Evolutionary conservation across 2,329 filamentous ascomycete species (phyloP).

Genomic region (Alternaria gansuensis): DNA sequence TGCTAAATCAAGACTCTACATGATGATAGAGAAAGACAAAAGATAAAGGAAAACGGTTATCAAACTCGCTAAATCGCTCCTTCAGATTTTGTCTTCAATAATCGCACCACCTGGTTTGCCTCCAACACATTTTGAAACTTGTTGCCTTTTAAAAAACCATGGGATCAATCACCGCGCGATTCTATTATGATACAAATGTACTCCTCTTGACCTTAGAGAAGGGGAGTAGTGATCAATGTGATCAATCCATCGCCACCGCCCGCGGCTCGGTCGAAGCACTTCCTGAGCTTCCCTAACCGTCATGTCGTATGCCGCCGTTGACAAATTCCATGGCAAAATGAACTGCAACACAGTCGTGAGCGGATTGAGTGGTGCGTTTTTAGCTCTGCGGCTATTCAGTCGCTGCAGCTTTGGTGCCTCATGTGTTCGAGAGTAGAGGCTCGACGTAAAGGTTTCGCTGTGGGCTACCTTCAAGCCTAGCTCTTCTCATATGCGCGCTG

Average conservation of each 20-base stretch:
- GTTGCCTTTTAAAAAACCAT: conserved; percentile 1
- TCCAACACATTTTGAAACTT: conserved; percentile 6
- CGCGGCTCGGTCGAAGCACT: conserved; percentile 18
- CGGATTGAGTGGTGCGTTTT: conserved; percentile 4
- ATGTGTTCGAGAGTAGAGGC: conserved; percentile 15
- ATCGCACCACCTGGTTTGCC: conserved; percentile 8
- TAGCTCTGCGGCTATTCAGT: conserved; percentile 4
- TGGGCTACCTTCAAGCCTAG: conserved; percentile 18
- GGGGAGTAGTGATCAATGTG: conserved; percentile 9
- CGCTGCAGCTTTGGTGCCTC: conserved; percentile 12
- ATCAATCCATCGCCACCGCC: conserved; percentile 16
- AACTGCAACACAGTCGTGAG: conserved; percentile 6
- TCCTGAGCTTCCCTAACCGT: conserved; percentile 7
- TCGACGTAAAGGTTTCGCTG: conserved; percentile 10
- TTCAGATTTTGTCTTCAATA: conserved; percentile 16
- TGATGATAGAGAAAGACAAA: not conserved
- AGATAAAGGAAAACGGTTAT: not conserved
- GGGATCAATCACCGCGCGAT: conserved; percentile 14
- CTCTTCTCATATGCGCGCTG: conserved; percentile 41
- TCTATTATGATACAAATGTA: conserved; percentile 24
- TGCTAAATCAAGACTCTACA: not conserved
- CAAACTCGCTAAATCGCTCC: conserved; percentile 19
- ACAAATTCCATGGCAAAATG: conserved; percentile 1
- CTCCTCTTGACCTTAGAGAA: conserved; percentile 8
- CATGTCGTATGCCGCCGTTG: conserved; percentile 3